Conservation (phyloP, 495 filamentous ascomycete species). For the Talaromyces ruber region DNA sequence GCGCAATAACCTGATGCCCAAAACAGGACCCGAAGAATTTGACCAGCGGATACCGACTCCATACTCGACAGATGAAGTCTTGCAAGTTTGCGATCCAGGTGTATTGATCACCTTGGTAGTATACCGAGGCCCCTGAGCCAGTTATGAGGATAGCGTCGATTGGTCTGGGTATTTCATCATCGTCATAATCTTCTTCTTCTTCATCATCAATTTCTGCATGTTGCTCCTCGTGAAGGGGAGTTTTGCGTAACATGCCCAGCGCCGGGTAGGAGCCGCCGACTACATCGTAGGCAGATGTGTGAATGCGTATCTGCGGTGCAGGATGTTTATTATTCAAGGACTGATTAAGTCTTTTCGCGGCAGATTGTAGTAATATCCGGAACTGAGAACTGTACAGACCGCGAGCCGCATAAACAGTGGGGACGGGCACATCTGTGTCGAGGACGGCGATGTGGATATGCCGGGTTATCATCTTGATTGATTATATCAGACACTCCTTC, state of each 20-base stretch:
- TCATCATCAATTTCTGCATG: not conserved
- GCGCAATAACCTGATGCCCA: conserved; percentile 39
- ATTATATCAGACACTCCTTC: not conserved
- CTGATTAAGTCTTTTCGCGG: conserved; percentile 21
- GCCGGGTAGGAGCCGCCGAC: conserved; percentile 25
- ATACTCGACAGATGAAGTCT: conserved; percentile 24
- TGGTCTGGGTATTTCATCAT: not conserved
- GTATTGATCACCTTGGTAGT: conserved; percentile 17
- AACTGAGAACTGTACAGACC: conserved; percentile 34
- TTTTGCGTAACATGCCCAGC: conserved; percentile 16
- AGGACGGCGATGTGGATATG: conserved; percentile 32
- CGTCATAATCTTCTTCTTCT: too few species aligned
- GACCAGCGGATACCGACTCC: conserved; percentile 28
- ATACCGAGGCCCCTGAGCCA: conserved; percentile 23
- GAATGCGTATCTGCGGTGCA: conserved; percentile 12
- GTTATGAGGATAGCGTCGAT: conserved; percentile 35
- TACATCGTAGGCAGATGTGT: conserved; percentile 31
- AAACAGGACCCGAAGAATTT: conserved; percentile 42
- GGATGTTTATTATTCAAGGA: not conserved
- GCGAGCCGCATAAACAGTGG: conserved; percentile 22
- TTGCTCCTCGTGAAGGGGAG: not conserved
- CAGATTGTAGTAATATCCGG: conserved; percentile 22
- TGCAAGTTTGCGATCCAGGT: conserved; percentile 27
- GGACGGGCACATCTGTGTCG: conserved; percentile 31
- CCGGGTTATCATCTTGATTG: not conserved